Conservation (phyloP, 1,284 basidiomycete genomes). For the Sphagnurus paluster region DNA sequence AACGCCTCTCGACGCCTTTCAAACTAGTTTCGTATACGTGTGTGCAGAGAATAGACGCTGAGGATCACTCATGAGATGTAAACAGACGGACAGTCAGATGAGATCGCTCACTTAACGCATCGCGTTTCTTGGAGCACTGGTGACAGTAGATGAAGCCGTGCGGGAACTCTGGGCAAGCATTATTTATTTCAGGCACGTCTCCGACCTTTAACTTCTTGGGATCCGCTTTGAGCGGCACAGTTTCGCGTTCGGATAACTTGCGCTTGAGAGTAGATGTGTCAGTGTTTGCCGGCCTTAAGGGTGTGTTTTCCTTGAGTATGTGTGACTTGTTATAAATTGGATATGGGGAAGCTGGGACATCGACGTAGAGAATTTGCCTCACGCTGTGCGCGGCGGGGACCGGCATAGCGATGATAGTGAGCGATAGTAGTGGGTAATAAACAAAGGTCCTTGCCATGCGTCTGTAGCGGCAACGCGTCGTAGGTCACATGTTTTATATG, state of each 20-base stretch:
- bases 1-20: conserved; percentile 38
- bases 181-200: conserved; percentile 2
- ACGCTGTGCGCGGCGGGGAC: conserved; percentile 4
- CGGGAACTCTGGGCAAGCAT: conserved; percentile 27
- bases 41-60: conserved; percentile 56
- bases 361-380: conserved; percentile 48
- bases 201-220: conserved; percentile 18
- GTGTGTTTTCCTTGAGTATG: conserved; percentile 58
- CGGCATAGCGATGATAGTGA: conserved; percentile 11
- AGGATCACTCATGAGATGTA: not conserved
- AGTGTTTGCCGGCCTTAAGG: conserved; percentile 33
- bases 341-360: conserved; percentile 54
- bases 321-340: conserved; percentile 25
- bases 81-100: conserved; percentile 8
- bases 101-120: conserved; percentile 39
- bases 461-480: conserved; percentile 19
- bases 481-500: conserved; percentile 21
- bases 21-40: conserved; percentile 24
- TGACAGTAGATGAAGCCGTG: conserved; percentile 57
- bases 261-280: conserved; percentile 36
- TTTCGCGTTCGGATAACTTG: conserved; percentile 34
- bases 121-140: conserved; percentile 65
- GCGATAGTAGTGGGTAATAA: conserved; percentile 21
- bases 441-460: conserved; percentile 3
- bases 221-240: not conserved